A percentile compares a stretch with the other conserved stretches of the same genome.
phyloP scores from a whole-genome alignment of 2,329 filamentous ascomycete species.

The Colletotrichum endophyticum region DNA sequence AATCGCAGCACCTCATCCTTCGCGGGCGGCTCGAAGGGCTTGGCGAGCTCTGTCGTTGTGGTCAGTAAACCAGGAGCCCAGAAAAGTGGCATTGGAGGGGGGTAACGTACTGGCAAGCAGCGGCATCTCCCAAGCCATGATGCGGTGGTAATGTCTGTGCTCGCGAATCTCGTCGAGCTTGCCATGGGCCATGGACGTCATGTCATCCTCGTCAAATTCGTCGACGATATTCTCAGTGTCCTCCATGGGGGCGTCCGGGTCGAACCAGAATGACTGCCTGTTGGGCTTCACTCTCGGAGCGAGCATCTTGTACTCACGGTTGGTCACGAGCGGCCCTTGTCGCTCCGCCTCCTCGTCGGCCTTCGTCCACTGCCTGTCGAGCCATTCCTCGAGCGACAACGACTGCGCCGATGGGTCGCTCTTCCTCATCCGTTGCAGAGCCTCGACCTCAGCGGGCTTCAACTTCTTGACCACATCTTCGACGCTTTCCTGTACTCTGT shows the following conservation, averaged over 20 bases:
- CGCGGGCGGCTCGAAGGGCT: constrained; percentile 77
- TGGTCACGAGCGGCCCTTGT: constrained; percentile 1
- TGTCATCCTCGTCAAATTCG: constrained; percentile 80
- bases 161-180: constrained; percentile 91
- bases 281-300: constrained; percentile 30
- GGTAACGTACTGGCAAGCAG: constrained; percentile 76
- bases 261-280: constrained; percentile 52
- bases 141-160: constrained; percentile 83
- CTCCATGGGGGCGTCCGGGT: constrained; percentile 52
- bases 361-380: constrained; percentile 1
- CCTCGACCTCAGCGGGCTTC: constrained; percentile 16
- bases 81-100: background rate
- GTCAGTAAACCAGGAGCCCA: constrained; percentile 16
- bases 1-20: constrained; percentile 79
- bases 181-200: constrained; percentile 80
- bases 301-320: constrained; percentile 24
- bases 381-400: constrained; percentile 7
- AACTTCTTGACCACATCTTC: constrained; percentile 17
- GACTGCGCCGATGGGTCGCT: constrained; percentile 29
- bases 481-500: background rate
- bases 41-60: constrained; percentile 70
- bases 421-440: constrained; percentile 33
- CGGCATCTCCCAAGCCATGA: constrained; percentile 96
- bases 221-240: constrained; percentile 57
- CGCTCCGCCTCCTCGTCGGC: background rate